Conservation (phyloP, 768 basidiomycete species). For the Daedaleopsis nitida region DNA sequence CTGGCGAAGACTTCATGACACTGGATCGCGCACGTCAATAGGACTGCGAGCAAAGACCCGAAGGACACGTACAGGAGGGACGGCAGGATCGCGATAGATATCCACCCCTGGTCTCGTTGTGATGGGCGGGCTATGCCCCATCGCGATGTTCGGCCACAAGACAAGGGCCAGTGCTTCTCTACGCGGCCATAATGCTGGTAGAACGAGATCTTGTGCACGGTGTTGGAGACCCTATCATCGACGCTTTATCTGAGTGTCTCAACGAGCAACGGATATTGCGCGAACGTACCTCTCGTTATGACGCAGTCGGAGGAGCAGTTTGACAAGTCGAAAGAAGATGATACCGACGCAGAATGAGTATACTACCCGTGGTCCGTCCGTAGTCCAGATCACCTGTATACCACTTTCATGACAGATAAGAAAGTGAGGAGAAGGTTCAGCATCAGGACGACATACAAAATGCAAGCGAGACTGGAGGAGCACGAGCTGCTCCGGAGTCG, state of each 20-base stretch:
- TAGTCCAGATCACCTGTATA: slow-evolving; percentile 37
- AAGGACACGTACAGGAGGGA: slow-evolving; percentile 33
- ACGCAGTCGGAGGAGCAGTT: neutral
- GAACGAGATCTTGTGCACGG: neutral
- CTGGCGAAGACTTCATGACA: slow-evolving; percentile 33
- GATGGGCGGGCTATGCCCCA: slow-evolving; percentile 36
- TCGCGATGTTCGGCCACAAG: slow-evolving; percentile 33
- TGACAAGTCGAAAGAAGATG: neutral
- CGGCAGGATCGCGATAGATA: slow-evolving; percentile 39
- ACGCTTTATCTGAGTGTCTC: slow-evolving; percentile 28
- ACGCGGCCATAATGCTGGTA: no score
- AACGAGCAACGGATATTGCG: slow-evolving; percentile 15
- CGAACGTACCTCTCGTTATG: neutral
- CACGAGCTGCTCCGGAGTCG: slow-evolving; percentile 26
- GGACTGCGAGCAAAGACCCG: neutral
- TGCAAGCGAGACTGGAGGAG: slow-evolving; percentile 30
- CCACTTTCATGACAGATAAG: slow-evolving; percentile 23
- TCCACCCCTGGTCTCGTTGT: slow-evolving; percentile 36
- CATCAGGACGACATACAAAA: slow-evolving; percentile 22
- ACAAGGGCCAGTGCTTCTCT: slow-evolving; percentile 10
- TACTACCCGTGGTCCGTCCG: slow-evolving; percentile 28
- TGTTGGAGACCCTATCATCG: slow-evolving; percentile 19
- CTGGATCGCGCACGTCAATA: neutral
- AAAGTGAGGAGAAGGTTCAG: neutral
- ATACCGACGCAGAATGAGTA: slow-evolving; percentile 35